Percentiles rank a stretch among this genome's conserved stretches.
Evolutionary conservation across 2,329 filamentous ascomycete genomes (phyloP).

Genomic region (Coccinonectria pachysandricola): DNA sequence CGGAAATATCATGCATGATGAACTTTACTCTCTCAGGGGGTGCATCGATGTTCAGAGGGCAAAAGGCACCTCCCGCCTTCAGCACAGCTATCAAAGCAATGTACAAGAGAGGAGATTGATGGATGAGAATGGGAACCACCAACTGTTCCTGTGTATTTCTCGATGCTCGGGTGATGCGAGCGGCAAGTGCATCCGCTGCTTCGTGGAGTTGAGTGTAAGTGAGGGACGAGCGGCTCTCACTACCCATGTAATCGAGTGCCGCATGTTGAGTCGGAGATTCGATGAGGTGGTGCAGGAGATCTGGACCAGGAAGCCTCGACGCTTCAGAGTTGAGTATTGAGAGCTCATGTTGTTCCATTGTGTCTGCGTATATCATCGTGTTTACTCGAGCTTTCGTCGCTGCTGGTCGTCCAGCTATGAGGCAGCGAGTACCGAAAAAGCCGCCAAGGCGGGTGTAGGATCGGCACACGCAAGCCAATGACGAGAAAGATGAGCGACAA

Average conservation of each 20-base stretch:
- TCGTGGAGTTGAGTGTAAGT: conserved; percentile 55
- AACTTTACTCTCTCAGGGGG: conserved; percentile 70
- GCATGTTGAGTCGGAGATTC: conserved; percentile 17
- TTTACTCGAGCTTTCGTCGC: too few relatives aligned
- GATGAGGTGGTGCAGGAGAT: conserved; percentile 50
- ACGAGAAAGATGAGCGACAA: conserved; percentile 3
- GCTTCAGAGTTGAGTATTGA: conserved; percentile 39
- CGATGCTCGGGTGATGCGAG: conserved; percentile 27
- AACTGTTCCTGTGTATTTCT: conserved; percentile 20
- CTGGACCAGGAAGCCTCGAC: conserved; percentile 30
- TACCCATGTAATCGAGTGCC: conserved; percentile 24
- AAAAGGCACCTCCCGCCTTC: conserved; percentile 77
- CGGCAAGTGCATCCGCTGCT: conserved; percentile 45
- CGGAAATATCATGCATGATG: conserved; percentile 67
- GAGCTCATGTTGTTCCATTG: conserved; percentile 21
- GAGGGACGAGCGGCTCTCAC: conserved; percentile 27
- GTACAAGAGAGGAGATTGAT: conserved; percentile 70
- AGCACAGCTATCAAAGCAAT: conserved; percentile 66
- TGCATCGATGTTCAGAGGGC: conserved; percentile 69
- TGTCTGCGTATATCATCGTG: conserved; percentile 11
- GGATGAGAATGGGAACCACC: conserved; percentile 66
- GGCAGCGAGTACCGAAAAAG: too few relatives aligned
- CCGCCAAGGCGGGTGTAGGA: too few relatives aligned
- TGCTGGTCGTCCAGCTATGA: conserved; percentile 2
- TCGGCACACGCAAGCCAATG: too few relatives aligned